phyloP scores from a whole-genome alignment of 2,329 filamentous ascomycete species.

The Aaosphaeria pasadenensis region DNA sequence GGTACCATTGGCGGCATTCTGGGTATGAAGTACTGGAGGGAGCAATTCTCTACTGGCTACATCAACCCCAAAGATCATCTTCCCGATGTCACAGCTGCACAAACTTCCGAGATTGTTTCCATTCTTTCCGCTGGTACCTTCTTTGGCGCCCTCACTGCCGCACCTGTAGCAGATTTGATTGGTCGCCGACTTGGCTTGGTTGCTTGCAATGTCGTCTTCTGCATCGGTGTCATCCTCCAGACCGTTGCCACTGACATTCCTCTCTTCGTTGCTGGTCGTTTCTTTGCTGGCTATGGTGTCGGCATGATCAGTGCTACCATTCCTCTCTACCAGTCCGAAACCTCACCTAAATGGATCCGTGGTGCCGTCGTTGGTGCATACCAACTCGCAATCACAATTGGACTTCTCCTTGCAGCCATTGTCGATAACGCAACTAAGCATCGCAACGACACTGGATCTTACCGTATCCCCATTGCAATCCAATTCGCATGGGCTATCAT shows the following conservation, averaged over 20 bases:
- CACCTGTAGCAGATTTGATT: constrained; percentile 62
- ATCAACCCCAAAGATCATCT: constrained; percentile 37
- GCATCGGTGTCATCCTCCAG: constrained; percentile 40
- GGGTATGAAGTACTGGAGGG: constrained; percentile 66
- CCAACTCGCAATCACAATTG: constrained; percentile 70
- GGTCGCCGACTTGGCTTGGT: constrained; percentile 65
- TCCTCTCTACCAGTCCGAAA: constrained; percentile 71
- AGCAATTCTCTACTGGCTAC: constrained; percentile 54
- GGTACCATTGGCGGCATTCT: constrained; percentile 58
- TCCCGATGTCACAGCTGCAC: constrained; percentile 33
- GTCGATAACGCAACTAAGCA: constrained; percentile 62
- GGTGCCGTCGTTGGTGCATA: constrained; percentile 68
- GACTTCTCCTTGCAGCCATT: constrained; percentile 63
- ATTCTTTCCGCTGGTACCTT: constrained; percentile 82
- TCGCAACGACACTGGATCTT: constrained; percentile 60
- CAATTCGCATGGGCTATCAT: constrained; percentile 73
- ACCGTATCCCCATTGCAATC: constrained; percentile 72
- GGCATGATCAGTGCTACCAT: constrained; percentile 45
- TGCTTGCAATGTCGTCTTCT: constrained; percentile 33
- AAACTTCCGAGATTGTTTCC: constrained; percentile 73
- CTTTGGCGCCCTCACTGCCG: constrained; percentile 68
- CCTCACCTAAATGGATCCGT: constrained; percentile 70
- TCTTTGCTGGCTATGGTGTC: constrained; percentile 42
- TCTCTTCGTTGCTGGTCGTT: constrained; percentile 40
- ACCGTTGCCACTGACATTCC: constrained; percentile 32